Conservation (phyloP, 495 filamentous ascomycete species). For the Pyrenula massariospora region DNA sequence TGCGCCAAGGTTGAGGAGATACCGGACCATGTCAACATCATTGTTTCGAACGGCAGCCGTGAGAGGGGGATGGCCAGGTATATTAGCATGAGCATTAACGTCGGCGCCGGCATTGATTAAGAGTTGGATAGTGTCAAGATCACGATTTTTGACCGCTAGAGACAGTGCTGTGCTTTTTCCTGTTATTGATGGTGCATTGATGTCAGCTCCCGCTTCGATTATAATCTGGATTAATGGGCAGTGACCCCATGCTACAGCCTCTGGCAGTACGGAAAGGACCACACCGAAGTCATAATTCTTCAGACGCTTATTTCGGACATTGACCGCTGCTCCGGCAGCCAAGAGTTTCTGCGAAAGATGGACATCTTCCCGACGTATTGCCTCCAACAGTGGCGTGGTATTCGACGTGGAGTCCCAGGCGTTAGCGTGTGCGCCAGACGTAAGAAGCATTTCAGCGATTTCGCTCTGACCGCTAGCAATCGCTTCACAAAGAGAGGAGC, state of each 20-base stretch:
- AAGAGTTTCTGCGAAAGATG: background rate
- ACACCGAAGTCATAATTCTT: background rate
- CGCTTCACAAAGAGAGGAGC: background rate
- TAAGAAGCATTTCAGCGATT: background rate
- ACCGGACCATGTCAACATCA: conserved; percentile 1
- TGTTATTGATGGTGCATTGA: background rate
- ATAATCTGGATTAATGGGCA: background rate
- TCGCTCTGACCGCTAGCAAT: conserved; percentile 1
- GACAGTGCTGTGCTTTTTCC: background rate
- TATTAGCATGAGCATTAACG: conserved; percentile 10
- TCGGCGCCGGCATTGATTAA: conserved; percentile 12
- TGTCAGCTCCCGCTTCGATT: background rate
- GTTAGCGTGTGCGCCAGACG: background rate
- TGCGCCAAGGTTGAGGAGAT: conserved; percentile 1
- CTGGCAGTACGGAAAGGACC: background rate
- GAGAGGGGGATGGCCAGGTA: conserved; percentile 5
- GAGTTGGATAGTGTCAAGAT: background rate
- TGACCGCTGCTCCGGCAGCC: background rate
- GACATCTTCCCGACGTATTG: background rate
- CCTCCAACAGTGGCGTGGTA: background rate
- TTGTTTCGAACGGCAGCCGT: conserved; percentile 4
- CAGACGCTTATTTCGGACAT: background rate
- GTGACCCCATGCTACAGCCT: conserved; percentile 5
- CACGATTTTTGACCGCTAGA: background rate
- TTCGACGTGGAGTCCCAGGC: background rate